These are phyloP conservation scores for Echria macrotheca DNA, from an alignment of 495 filamentous ascomycete species.

Conservation along the genomic window DNA sequence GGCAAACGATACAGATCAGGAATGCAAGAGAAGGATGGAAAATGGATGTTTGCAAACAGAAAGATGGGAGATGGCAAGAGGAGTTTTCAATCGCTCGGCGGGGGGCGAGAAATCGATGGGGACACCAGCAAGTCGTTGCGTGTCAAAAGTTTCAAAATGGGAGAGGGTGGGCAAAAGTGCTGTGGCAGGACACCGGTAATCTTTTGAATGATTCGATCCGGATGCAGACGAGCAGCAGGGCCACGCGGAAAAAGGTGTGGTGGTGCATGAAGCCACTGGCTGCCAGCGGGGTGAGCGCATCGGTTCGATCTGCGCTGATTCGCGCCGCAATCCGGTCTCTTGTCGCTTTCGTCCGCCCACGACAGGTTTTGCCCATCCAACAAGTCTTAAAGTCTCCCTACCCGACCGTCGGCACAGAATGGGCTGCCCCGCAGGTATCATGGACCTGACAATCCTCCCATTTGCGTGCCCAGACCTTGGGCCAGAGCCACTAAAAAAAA, in stretches of 20 bases:
- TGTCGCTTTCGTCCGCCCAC: too few species aligned
- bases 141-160: conserved; percentile 16
- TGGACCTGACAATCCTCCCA: not conserved
- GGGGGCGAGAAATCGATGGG: not conserved
- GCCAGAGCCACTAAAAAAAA: not conserved
- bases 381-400: not conserved
- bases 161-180: conserved; percentile 9
- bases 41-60: not conserved
- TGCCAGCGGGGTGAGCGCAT: conserved; percentile 5
- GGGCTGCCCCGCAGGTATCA: conserved; percentile 5
- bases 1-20: not conserved
- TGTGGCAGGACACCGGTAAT: conserved; percentile 14
- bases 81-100: not conserved
- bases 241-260: conserved; percentile 17
- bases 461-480: not conserved
- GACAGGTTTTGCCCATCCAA: too few species aligned
- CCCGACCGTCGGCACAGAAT: not conserved
- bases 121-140: not conserved
- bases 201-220: conserved; percentile 28
- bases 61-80: not conserved
- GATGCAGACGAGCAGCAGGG: conserved; percentile 15
- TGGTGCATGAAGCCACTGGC: conserved; percentile 13
- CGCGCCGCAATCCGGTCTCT: conserved; percentile 10
- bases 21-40: too few species aligned
- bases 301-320: conserved; percentile 14